Percentiles rank a stretch among this genome's conserved stretches.
Conservation (phyloP, 768 basidiomycete species). For the Leccinum arenicola region DNA sequence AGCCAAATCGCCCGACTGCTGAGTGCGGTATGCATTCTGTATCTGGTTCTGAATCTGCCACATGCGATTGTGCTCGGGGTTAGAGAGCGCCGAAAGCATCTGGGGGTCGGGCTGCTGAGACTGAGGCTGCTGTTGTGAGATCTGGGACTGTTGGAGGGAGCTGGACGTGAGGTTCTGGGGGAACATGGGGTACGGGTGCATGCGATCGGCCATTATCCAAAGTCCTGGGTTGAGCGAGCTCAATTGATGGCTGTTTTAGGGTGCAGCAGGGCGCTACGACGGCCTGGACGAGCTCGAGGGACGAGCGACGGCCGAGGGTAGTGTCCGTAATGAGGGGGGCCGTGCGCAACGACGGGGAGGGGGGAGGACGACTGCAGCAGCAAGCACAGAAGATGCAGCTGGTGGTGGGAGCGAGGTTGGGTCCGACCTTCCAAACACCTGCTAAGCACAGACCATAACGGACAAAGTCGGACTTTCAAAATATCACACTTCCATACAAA, state of each 20-base stretch:
- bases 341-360: constrained; percentile 49
- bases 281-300: constrained; percentile 22
- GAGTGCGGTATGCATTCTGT: constrained; percentile 42
- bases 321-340: constrained; percentile 29
- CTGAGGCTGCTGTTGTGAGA: constrained; percentile 44
- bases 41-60: constrained; percentile 54
- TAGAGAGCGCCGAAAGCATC: constrained; percentile 40
- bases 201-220: constrained; percentile 62
- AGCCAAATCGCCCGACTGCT: constrained; percentile 40
- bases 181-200: constrained; percentile 53
- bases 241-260: constrained; percentile 31
- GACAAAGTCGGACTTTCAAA: constrained; percentile 34
- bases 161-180: constrained; percentile 45
- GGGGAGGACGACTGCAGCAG: constrained; percentile 29
- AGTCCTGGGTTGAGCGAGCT: constrained; percentile 23
- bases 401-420: constrained; percentile 60
- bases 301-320: constrained; percentile 20
- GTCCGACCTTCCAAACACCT: constrained; percentile 41
- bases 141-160: constrained; percentile 41
- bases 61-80: constrained; percentile 50
- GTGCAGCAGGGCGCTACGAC: constrained; percentile 26
- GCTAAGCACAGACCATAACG: constrained; percentile 38
- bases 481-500: constrained; percentile 20
- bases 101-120: constrained; percentile 40
- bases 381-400: constrained; percentile 38